Base-by-base conservation (phyloP, 2,329 filamentous ascomycete species). In the Aspergillus sp. region DNA sequence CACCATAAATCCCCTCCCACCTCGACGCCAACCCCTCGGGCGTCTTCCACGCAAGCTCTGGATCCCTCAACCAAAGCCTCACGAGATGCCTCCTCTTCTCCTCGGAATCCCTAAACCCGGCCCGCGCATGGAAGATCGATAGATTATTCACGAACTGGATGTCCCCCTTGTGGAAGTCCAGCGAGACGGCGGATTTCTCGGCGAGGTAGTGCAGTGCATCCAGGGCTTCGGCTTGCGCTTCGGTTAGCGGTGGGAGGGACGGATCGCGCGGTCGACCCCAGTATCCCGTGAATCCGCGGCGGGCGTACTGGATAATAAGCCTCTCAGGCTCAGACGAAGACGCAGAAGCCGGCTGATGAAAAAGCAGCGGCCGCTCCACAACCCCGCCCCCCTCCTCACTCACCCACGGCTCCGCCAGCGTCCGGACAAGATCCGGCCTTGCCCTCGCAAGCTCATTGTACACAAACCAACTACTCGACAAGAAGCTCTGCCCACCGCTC, bases 251-350 rank as follows among this genome's bases (percentile, higher is more conserved):
- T 3, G 83, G 81, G 8, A 84, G 79, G 17, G 73, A 58, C 0
- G 72, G 54, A 0, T 77, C 80, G 19, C 82, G 75, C 0, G 80
- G 80, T 4, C 79, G 73, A 0, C 74, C 76, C 57, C 73, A 71
- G 59, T 78, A 84, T 2, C 82, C 83, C 0, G 85, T 86, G 65
- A 89, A 88, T 28, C 76, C 78, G 1, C 87, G 81, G 3, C 87
- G 82, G 0, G 83, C 84, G 64, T 89, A 89, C 64, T 89, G 86
- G 31, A 89, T 81, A 7, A 86, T 74, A 1, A 89, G 72, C 1
- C 85, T 80, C 67, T 89, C 83, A 0, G 85, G 83, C 0, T 72
- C 69, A 1, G 71, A 72, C 0, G 66, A 73, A 0, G 78, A 83
- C 9, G 80, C 79, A 0, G 83, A 19, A 19, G 19, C 19, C 19